Conservation (phyloP, 2,329 filamentous ascomycete species). For the Ophiostoma australiae region DNA sequence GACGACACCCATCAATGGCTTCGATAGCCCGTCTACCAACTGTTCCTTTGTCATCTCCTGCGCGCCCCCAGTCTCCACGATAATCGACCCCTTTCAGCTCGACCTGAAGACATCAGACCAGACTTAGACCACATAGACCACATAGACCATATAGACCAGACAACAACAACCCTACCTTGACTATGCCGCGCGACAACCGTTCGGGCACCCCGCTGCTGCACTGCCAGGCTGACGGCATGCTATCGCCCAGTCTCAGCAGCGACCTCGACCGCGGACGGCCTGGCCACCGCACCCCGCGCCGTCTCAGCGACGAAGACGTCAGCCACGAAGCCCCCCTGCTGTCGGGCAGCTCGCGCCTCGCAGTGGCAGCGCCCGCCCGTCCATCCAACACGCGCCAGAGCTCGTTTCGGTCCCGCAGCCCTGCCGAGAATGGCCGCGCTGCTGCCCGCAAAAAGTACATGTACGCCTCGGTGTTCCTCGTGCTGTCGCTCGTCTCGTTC, state of each 20-base stretch:
- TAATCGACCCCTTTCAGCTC: not conserved
- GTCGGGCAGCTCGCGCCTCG: not conserved
- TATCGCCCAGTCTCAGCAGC: not conserved
- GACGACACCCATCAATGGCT: constrained; percentile 7
- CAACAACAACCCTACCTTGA: not conserved
- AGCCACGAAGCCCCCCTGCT: not conserved
- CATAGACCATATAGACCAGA: not conserved
- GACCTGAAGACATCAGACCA: not conserved
- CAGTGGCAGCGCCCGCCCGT: not conserved
- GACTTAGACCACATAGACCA: not conserved
- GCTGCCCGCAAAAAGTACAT: constrained; percentile 75
- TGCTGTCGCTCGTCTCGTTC: constrained; percentile 79
- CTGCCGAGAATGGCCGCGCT: constrained; percentile 55
- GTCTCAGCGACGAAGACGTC: not conserved
- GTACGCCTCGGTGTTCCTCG: constrained; percentile 77
- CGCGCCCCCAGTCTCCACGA: not conserved
- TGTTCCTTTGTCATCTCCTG: not conserved
- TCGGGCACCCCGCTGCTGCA: not conserved
- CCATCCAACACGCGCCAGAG: constrained; percentile 46
- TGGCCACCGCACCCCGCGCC: constrained; percentile 4
- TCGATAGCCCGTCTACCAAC: not conserved
- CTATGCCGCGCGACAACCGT: not conserved
- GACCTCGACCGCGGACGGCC: constrained; percentile 9
- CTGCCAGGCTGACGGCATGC: not conserved
- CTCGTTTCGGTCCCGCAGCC: constrained; percentile 72